Evolutionary conservation across 2,329 filamentous ascomycete genomes (phyloP), one percentile per base, ranked within the genome.

Genomic region (Penicillium sclerotigenum): DNA sequence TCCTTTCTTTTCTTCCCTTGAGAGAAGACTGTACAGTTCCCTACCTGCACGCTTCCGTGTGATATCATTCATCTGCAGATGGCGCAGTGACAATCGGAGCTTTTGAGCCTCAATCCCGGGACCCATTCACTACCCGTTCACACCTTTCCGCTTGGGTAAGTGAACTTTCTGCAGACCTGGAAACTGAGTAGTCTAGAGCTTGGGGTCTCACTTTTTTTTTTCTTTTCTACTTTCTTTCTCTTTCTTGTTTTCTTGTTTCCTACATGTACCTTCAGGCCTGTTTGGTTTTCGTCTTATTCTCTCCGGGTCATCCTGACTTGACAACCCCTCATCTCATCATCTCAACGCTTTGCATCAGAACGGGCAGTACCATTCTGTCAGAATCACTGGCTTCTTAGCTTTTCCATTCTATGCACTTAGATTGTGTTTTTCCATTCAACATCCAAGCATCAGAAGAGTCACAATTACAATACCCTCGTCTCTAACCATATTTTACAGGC

Each of bases 31-130:
- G 43, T 46, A 46, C 43, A 46, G 29, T 24, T 46, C 18, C 16
- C 41, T 28, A 28, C 16, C 41, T 43, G 41, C 41, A 43, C 24
- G 11, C 41, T 18, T 53, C 58, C 58, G 43, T 41, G 53, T 24
- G 28, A 33, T 46, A 46, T 47, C 55, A 62, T 57, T 61, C 54
- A 56, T 63, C 48, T 60, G 40, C 52, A 55, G 47, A 55, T 52
- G 53, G 53, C 53, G 53, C 41, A 42, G 46, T 42, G 53, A 52
- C 47, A 54, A 40, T 55, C 33, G 53, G 47, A 52, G 41, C 31
- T 45, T 47, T 61, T 66, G 61, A 67, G 65, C 65, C 60, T 65
- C 64, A 64, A 64, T 56, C 41, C 48, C 37, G 47, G 49, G 38
- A 57, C 57, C 54, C 50, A 47, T 42, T 47, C 14, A 43, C 50